Evolutionary conservation across 495 filamentous ascomycete genomes (phyloP).

Genomic region (Hypoxylon intermedium): DNA sequence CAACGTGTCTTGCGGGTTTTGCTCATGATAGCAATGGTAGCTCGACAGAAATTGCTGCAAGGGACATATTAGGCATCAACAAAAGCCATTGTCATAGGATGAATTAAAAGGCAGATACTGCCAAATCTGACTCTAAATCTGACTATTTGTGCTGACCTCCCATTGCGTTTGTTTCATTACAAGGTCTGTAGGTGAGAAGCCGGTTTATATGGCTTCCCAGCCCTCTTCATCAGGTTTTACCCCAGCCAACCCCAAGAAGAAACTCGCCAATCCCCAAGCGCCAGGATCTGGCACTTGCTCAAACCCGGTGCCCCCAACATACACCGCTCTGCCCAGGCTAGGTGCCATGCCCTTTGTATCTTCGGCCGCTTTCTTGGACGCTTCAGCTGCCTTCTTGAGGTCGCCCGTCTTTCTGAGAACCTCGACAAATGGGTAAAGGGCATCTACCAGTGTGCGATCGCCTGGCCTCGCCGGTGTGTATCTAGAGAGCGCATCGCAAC

Average conservation of each 20-base stretch:
- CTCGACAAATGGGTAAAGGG: constrained; percentile 85
- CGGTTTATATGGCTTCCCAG: constrained; percentile 37
- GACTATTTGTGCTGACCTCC: constrained; percentile 15
- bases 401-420: constrained; percentile 67
- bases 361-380: constrained; percentile 77
- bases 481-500: constrained; percentile 71
- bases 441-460: constrained; percentile 91
- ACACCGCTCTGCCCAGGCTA: constrained; percentile 85
- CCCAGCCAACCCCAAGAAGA: constrained; percentile 77
- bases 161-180: constrained; percentile 10
- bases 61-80: constrained; percentile 11
- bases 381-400: constrained; percentile 73
- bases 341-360: constrained; percentile 90
- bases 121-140: constrained; percentile 31
- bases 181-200: constrained; percentile 9
- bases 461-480: constrained; percentile 92
- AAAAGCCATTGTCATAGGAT: constrained; percentile 9
- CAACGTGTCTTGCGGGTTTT: constrained; percentile 2
- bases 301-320: constrained; percentile 84
- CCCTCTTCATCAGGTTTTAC: constrained; percentile 43
- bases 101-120: constrained; percentile 24
- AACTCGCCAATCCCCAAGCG: constrained; percentile 80
- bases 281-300: constrained; percentile 90
- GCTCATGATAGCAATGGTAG: constrained; percentile 12
- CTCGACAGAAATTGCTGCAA: constrained; percentile 5